A percentile compares a stretch with the other conserved stretches of the same genome.
These are phyloP conservation scores for Aspergillus fumigatiaffinis DNA, from an alignment of 2,329 filamentous ascomycete species.

Conservation along the genomic window DNA sequence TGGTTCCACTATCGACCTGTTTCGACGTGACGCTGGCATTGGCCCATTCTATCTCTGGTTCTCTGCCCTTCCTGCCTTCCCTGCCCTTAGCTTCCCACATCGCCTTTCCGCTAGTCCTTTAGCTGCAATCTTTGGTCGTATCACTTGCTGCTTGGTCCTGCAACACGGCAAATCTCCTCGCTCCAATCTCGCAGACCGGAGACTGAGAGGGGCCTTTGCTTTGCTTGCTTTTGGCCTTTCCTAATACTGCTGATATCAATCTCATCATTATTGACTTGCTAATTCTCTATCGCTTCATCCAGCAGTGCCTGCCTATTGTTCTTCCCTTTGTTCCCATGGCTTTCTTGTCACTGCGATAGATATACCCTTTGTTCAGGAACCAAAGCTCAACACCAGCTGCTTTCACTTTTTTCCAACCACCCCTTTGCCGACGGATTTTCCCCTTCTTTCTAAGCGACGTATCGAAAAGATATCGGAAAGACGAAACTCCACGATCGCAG, in stretches of 20 bases:
- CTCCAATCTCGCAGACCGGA: slow-evolving; percentile 12
- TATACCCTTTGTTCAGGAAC: not conserved
- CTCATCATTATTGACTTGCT: slow-evolving; percentile 9
- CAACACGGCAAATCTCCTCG: slow-evolving; percentile 19
- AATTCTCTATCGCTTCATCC: slow-evolving; percentile 9
- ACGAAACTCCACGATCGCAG: not conserved
- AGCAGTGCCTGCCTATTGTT: slow-evolving; percentile 11
- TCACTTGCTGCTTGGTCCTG: slow-evolving; percentile 16
- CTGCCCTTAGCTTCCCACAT: slow-evolving; percentile 16
- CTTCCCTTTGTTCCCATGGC: slow-evolving; percentile 10
- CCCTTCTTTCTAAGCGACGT: not conserved
- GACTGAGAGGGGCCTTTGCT: slow-evolving; percentile 13
- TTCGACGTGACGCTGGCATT: slow-evolving; percentile 28
- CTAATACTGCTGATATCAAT: slow-evolving; percentile 14
- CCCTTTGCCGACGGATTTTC: not conserved
- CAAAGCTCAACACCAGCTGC: not conserved
- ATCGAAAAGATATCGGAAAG: not conserved
- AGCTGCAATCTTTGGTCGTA: slow-evolving; percentile 12
- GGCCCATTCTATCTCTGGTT: slow-evolving; percentile 19
- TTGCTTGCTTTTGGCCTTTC: slow-evolving; percentile 3
- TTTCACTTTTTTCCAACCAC: not conserved
- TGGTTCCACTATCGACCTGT: slow-evolving; percentile 19
- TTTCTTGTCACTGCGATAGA: not conserved
- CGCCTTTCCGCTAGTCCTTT: slow-evolving; percentile 10
- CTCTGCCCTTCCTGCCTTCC: slow-evolving; percentile 13